Evolutionary conservation across 2,329 filamentous ascomycete genomes (phyloP).

Genomic region (Aspergillus puulaauensis): DNA sequence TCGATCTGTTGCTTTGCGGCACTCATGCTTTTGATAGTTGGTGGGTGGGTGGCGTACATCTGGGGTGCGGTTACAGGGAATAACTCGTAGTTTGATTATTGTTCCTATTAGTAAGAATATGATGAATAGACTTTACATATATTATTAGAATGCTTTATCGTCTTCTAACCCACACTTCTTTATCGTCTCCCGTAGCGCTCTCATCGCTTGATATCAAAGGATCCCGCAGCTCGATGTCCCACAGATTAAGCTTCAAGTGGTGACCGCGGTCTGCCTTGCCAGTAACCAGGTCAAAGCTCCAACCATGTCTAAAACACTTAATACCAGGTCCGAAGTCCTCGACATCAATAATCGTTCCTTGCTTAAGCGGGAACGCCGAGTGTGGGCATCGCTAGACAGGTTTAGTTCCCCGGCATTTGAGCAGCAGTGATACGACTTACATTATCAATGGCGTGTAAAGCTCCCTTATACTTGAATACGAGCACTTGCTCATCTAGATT

Average conservation of each 20-base stretch:
- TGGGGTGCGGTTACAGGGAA: conserved; percentile 60
- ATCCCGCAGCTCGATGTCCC: too few species aligned
- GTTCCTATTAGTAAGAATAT: too few species aligned
- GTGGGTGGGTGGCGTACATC: conserved; percentile 55
- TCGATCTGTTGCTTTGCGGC: conserved; percentile 46
- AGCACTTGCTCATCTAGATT: background rate
- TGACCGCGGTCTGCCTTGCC: background rate
- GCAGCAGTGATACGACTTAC: background rate
- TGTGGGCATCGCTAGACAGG: background rate
- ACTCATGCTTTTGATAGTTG: conserved; percentile 50
- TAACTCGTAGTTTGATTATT: conserved; percentile 25
- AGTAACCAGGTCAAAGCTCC: background rate
- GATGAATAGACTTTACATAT: too few species aligned
- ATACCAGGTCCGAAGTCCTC: background rate
- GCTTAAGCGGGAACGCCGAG: background rate
- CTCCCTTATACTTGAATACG: background rate
- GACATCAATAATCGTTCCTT: background rate
- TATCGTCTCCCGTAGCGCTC: too few species aligned
- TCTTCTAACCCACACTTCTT: too few species aligned
- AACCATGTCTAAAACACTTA: background rate
- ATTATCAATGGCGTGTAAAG: background rate
- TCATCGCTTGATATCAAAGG: too few species aligned
- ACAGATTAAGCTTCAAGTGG: too few species aligned
- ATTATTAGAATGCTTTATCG: too few species aligned
- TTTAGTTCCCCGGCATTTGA: too few species aligned